Base-by-base conservation (phyloP, 2,329 filamentous ascomycete species). In the Diaporthe humulicola region DNA sequence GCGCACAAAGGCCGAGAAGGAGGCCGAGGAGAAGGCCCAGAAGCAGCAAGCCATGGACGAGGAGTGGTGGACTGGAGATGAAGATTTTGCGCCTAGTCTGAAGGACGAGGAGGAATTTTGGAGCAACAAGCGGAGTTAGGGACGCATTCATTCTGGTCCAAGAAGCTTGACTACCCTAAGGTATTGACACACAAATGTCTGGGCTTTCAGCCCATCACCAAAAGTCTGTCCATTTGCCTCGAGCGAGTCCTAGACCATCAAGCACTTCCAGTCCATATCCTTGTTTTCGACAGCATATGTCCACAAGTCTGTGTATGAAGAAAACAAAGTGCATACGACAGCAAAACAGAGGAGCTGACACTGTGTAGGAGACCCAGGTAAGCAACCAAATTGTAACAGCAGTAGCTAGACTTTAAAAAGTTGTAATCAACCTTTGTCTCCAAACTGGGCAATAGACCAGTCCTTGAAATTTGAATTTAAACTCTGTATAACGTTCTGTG, bases 41-140 rank as follows among this genome's bases (percentile, higher is more conserved):
- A 71, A 33, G 33, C 14, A 54, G n/a, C 12, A 22, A 33, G 70
- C 22, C 15, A 19, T 61, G 33, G 56, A 71, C 8, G 56, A 52
- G 30, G 70, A 61, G 40, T 48, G 57, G 33, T 71, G 70, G 70
- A 42, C 56, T 15, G 70, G 25, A 1, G 70, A 71, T 9, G 70
- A 71, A 4, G 9, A 52, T 15, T 52, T 71, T 8, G 57, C 33
- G 25, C 56, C 70, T 5, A n/a, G 42, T 6, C 8, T 61, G 33
- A 52, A 61, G n/a, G 38, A 42, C n/a, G n/a, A 25, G 8, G 48
- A 40, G 17, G 45, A 38, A 8, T 14, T 28, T 22, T 14, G 15
- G 30, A 69, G 25, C 30, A 22, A 25, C 28, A 17, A 28, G 17
- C 22, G 54, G n/a, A 40, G 4, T 9, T 40, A 8, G 54, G 17